Conservation (phyloP, 371 early-diverging fungal genomes). For the Mucor irregularis region DNA sequence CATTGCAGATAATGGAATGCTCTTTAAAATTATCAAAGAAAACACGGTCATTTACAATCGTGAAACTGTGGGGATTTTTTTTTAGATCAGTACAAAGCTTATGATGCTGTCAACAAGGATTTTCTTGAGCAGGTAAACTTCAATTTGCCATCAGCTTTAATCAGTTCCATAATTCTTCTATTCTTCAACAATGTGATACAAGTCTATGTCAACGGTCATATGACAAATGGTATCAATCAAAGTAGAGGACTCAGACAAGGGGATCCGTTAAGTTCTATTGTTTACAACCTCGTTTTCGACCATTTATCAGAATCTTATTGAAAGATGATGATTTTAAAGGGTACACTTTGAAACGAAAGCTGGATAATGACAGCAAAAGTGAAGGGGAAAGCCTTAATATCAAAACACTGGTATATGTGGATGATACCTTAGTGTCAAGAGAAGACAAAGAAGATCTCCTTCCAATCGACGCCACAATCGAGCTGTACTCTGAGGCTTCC, state of each 20-base stretch:
- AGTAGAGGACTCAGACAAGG: not conserved
- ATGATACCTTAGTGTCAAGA: conserved; percentile 11
- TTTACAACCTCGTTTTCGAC: not conserved
- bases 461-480: not conserved
- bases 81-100: conserved; percentile 17
- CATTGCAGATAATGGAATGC: conserved; percentile 16
- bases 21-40: not conserved
- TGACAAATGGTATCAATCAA: not conserved
- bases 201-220: conserved; percentile 8
- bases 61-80: conserved; percentile 2
- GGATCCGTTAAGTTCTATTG: not conserved
- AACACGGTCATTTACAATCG: not conserved
- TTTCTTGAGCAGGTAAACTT: conserved; percentile 12
- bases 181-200: not conserved
- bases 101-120: conserved; percentile 12
- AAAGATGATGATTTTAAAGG: too few relatives aligned
- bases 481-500: not conserved
- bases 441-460: not conserved
- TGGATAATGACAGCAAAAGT: too few relatives aligned
- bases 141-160: conserved; percentile 1
- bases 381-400: too few relatives aligned
- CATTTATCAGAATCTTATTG: not conserved
- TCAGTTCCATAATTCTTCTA: not conserved
- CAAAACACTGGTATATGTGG: conserved; percentile 19
- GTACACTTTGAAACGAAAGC: too few relatives aligned